Evolutionary conservation across 176 grass and related monocot species (phyloP).

Genomic region (Tuctoria greenei): DNA sequence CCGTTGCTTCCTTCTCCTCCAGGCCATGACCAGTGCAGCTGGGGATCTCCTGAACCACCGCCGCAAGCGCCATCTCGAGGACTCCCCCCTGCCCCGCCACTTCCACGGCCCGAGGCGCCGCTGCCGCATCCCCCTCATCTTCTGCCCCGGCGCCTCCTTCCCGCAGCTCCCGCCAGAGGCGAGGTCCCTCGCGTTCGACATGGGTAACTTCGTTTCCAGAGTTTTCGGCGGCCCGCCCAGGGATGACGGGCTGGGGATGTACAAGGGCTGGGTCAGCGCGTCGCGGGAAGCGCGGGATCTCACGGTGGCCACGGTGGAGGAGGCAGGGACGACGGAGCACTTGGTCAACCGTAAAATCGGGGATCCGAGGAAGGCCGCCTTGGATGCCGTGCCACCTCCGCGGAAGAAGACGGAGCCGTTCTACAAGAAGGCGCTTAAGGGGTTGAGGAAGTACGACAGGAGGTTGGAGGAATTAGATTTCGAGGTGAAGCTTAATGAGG

Average conservation of each 20-base stretch:
- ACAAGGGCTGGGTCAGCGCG: constrained; percentile 3
- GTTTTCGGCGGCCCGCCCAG: background rate
- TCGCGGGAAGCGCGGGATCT: constrained; percentile 24
- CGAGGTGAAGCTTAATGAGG: constrained; percentile 1
- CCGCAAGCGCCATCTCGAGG: constrained; percentile 38
- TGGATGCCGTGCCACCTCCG: background rate
- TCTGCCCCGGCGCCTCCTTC: background rate
- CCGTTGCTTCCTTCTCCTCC: background rate
- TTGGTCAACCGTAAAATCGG: constrained; percentile 22
- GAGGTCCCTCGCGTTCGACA: constrained; percentile 20
- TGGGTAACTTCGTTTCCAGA: constrained; percentile 28
- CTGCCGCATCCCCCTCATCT: background rate
- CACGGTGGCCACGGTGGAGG: constrained; percentile 36
- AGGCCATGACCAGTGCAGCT: constrained; percentile 11
- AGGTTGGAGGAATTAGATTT: constrained; percentile 32
- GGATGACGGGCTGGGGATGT: constrained; percentile 18
- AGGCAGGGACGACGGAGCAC: background rate
- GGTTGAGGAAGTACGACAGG: background rate
- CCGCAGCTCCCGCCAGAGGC: background rate
- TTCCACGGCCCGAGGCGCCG: constrained; percentile 29
- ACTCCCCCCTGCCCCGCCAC: background rate
- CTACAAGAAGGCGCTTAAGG: constrained; percentile 30
- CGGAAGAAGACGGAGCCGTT: background rate
- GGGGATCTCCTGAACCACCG: background rate
- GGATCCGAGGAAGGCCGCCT: constrained; percentile 32